phyloP scores from a whole-genome alignment of 2,329 filamentous ascomycete genomes.

The Domatiomyces catenatus region DNA sequence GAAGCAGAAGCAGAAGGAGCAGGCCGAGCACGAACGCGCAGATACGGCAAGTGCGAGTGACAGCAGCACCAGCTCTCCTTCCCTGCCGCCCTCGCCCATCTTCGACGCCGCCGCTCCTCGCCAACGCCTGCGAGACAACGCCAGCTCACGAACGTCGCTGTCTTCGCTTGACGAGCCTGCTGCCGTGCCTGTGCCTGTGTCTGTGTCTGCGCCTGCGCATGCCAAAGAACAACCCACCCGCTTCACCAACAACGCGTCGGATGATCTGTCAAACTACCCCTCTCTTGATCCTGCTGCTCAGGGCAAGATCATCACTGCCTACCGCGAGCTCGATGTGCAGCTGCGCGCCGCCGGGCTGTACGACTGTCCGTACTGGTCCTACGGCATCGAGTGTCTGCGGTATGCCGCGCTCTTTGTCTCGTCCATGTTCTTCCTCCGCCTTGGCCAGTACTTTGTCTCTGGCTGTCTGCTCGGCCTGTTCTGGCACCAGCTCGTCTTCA shows the following conservation, averaged over 20 bases:
- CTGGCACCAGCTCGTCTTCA: constrained; percentile 93
- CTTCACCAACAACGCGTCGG: constrained; percentile 3
- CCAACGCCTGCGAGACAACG: not conserved
- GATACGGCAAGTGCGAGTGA: constrained; percentile 9
- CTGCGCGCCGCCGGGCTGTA: constrained; percentile 65
- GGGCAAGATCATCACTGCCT: constrained; percentile 60
- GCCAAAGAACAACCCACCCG: constrained; percentile 21
- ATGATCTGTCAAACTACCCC: constrained; percentile 49
- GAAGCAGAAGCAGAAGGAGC: not conserved
- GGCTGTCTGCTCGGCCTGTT: constrained; percentile 63
- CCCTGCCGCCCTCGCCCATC: constrained; percentile 48
- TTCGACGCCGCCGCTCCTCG: constrained; percentile 42
- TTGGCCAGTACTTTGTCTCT: constrained; percentile 53
- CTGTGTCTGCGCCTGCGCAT: no score
- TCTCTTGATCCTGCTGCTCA: constrained; percentile 59
- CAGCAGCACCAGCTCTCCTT: constrained; percentile 3
- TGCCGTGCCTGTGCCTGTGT: no score
- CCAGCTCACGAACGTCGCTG: constrained; percentile 37
- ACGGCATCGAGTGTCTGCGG: constrained; percentile 57
- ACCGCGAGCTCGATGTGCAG: constrained; percentile 58
- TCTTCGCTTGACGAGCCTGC: constrained; percentile 37
- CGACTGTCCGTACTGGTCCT: constrained; percentile 67
- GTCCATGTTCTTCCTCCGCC: constrained; percentile 45
- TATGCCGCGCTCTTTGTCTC: constrained; percentile 53
- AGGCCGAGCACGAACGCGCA: no score